Conservation (phyloP, 2,329 filamentous ascomycete genomes). For the Chrysoporthe puriensis region DNA sequence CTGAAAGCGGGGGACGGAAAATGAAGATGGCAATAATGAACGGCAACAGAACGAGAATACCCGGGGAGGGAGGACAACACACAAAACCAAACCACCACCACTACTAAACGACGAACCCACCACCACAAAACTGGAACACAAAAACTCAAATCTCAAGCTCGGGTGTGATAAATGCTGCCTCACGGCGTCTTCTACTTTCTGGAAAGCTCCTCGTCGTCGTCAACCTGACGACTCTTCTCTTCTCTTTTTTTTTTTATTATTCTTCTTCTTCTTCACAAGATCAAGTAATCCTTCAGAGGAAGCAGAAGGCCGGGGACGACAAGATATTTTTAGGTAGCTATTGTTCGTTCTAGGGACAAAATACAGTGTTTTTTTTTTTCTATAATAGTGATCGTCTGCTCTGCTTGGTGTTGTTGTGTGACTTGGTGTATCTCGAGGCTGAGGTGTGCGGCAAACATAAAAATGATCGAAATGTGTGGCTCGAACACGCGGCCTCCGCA, state of each 20-base stretch:
- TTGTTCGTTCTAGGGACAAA: slow-evolving; percentile 13
- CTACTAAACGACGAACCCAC: slow-evolving; percentile 4
- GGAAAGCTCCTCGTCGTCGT: slow-evolving; percentile 7
- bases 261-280: slow-evolving; percentile 11
- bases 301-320: neutral
- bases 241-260: slow-evolving; percentile 33
- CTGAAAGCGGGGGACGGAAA: slow-evolving; percentile 19
- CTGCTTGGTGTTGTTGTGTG: neutral
- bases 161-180: slow-evolving; percentile 49
- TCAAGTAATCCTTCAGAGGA: slow-evolving; percentile 16
- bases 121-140: slow-evolving; percentile 25
- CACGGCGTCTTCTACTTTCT: slow-evolving; percentile 45
- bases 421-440: neutral
- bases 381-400: neutral
- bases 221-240: slow-evolving; percentile 30
- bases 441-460: neutral
- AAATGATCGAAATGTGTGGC: too few species aligned
- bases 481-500: slow-evolving; percentile 22
- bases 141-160: slow-evolving; percentile 24
- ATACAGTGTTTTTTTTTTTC: slow-evolving; percentile 13
- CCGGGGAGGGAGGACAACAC: slow-evolving; percentile 2
- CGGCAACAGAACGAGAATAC: slow-evolving; percentile 20
- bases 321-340: slow-evolving; percentile 13
- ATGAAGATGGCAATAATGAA: slow-evolving; percentile 15
- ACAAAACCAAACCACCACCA: neutral